phyloP scores from a whole-genome alignment of 208 protist species.

The Leishmania guyanensis region DNA sequence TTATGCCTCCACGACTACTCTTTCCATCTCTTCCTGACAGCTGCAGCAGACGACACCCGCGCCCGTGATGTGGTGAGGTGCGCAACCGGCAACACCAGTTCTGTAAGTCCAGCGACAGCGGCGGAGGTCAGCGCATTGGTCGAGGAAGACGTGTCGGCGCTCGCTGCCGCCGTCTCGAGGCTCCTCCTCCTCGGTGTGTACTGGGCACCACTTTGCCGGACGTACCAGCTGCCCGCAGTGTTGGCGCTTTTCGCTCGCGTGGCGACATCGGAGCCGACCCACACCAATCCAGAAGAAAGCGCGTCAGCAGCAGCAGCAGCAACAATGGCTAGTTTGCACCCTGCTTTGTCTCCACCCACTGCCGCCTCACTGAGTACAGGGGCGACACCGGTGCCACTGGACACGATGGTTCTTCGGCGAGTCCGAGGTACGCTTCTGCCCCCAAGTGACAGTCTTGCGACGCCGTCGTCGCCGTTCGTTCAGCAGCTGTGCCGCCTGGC shows the following conservation, averaged over 20 bases:
- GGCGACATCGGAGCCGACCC: not conserved
- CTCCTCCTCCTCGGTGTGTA: conserved; percentile 18
- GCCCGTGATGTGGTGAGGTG: not conserved
- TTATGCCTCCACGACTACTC: conserved; percentile 21
- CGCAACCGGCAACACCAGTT: not conserved
- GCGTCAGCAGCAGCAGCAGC: not conserved
- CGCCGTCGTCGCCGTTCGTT: not conserved
- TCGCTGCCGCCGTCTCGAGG: not conserved
- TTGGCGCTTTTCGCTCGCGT: not conserved
- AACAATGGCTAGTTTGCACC: not conserved
- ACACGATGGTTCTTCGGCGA: not conserved
- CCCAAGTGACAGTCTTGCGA: not conserved
- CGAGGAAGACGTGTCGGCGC: conserved; percentile 1
- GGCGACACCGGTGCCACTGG: not conserved
- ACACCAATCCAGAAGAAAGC: not conserved
- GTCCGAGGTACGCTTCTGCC: not conserved
- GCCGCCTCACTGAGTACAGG: not conserved
- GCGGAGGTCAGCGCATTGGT: not conserved
- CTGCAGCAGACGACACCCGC: not conserved
- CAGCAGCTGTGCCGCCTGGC: conserved; percentile 10
- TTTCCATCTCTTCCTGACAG: conserved; percentile 8
- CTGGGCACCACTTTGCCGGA: conserved; percentile 32
- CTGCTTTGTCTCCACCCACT: not conserved
- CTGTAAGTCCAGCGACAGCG: not conserved
- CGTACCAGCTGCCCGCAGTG: conserved; percentile 18